Base-by-base conservation (phyloP, 768 basidiomycete species). In the Neoboletus subvelutipes region DNA sequence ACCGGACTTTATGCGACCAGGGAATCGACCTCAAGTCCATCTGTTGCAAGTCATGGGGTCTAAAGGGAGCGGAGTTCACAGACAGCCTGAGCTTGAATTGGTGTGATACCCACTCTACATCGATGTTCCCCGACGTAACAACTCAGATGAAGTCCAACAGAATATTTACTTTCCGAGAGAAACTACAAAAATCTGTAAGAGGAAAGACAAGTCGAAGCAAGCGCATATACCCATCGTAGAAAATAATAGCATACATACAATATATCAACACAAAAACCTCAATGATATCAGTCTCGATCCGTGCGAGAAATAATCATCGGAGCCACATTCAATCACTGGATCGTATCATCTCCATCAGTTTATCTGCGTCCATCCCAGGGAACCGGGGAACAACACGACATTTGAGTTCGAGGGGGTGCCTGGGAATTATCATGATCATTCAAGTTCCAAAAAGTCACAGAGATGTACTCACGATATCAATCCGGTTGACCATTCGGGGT, bases 361-460 rank as follows among this genome's bases (percentile, higher is more conserved):
- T 59, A 7, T 57, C 61, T 28, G 45, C 22, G 29, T 50, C 58
- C 63, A 61, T 60, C 24, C 46, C 54, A 31, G 65, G 56, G 42
- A 64, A 24, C 28, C 67, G 65, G 18, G 60, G 40, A 34, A 70
- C 45, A 24, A 73, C 62, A 18, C 65, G 71, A 39, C 71, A 68
- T 33, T 65, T 61, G n/a, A 71, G 61, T 28, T 61, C 60, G 17
- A 71, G 57, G 4, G 70, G 70, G 34, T 73, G 71, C 7, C 70
- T 71, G 28, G 51, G 50, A 8, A 29, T 10, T 10, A 37, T 31
- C 45, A 40, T 34, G 39, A 37, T 62, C 47, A 65, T 42, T 36
- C 29, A 15, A n/a, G 6, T 37, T 50, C 34, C 39, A 17, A 37
- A 39, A 45, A 43, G 34, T 45, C 13, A 15, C n/a, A 33, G 9